phyloP scores from a whole-genome alignment of 371 early-diverging fungal genomes.

The Dinochytrium kinnereticum region DNA sequence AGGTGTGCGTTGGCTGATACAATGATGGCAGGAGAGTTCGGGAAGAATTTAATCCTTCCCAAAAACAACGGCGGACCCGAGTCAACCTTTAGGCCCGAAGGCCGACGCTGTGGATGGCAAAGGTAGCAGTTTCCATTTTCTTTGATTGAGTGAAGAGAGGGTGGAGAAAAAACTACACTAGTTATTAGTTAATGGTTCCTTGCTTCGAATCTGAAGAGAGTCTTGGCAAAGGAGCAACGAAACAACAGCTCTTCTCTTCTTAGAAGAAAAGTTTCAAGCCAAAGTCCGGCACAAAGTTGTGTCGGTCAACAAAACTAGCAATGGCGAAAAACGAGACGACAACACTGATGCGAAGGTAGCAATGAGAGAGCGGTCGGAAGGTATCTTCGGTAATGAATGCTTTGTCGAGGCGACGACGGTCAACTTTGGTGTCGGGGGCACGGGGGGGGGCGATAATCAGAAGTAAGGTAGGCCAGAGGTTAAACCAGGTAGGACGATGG shows the following conservation, averaged over 20 bases:
- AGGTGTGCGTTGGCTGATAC: not conserved
- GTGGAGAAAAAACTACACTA: not conserved
- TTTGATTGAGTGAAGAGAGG: not conserved
- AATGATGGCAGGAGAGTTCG: not conserved
- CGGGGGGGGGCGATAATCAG: not conserved
- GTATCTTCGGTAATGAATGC: too few relatives aligned
- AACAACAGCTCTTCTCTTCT: too few relatives aligned
- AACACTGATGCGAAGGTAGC: too few relatives aligned
- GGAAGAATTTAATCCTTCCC: not conserved
- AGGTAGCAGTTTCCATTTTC: not conserved
- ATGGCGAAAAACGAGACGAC: too few relatives aligned
- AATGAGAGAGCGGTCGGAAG: too few relatives aligned
- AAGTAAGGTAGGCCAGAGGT: not conserved
- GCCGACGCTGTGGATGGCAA: conserved; percentile 9
- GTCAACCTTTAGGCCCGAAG: conserved; percentile 16
- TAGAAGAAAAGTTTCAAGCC: too few relatives aligned
- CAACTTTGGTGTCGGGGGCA: not conserved
- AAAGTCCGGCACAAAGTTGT: too few relatives aligned
- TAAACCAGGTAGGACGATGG: not conserved
- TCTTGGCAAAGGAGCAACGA: too few relatives aligned
- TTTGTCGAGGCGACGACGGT: too few relatives aligned
- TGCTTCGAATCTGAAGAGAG: too few relatives aligned
- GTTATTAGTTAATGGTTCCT: too few relatives aligned
- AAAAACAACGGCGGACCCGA: conserved; percentile 6
- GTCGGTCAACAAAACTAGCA: too few relatives aligned